Evolutionary conservation across 2,329 filamentous ascomycete species (phyloP), one percentile per base, ranked within the genome.

Genomic region (Phyllosticta citriasiana): DNA sequence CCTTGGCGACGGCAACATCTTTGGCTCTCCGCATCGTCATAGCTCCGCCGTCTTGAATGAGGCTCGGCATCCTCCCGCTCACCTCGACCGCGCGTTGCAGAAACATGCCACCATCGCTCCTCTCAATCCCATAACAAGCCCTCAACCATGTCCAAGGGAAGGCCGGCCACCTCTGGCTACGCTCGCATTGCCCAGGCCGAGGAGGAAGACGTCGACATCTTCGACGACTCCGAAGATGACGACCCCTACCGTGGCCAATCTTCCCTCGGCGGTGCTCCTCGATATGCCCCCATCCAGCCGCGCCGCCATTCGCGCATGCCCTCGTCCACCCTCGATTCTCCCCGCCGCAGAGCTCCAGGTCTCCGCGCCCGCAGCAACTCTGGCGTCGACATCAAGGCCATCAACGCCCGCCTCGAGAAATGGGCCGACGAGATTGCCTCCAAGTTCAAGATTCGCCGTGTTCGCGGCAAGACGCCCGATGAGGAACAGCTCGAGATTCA

Each of bases 381-480:
- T 22, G 93, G 92, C 2, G 93, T 99, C 19, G 94, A 99, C 71
- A 89, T 99, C 71, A 97, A 97, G 73, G 94, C 94, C 63, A 97
- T 99, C 76, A 99, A 99, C 74, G 92, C 93, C 63, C 84, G 94
- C 25, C 79, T 99, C 26, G 94, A 99, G 76, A 83, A 89, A 72
- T 99, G 94, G 94, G 94, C 94, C 16, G 94, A 97, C 68, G 94
- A 99, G 77, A 97, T 99, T 70, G 92, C 94, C 30, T 89, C 91
- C 67, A 94, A 95, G 69, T 97, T 99, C 82, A 97, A 96, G 79
- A 89, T 92, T 65, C 81, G 83, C 67, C 87, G 86, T 68, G 85
- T 88, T 59, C 90, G 86, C 72, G 88, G 87, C 57, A 87, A 85
- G 69, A 84, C 83, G 7, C 77, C 86, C 53, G 89, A 95, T 66